These are phyloP conservation scores for Talaromyces sp. DNA, from an alignment of 2,329 filamentous ascomycete species.

Conservation along the genomic window DNA sequence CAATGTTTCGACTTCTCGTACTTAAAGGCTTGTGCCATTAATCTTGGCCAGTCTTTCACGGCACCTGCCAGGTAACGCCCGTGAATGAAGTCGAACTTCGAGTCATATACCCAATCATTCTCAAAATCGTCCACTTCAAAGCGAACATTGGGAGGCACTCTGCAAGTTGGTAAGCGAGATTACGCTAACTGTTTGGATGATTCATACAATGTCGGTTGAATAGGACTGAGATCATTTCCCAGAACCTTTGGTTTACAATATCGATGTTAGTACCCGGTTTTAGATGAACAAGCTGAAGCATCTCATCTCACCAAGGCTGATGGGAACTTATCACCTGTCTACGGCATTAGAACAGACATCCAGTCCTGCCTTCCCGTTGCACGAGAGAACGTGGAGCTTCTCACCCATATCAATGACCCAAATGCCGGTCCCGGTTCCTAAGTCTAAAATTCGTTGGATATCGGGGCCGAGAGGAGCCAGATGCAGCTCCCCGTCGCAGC, in stretches of 20 bases:
- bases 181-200: not conserved
- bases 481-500: constrained; percentile 46
- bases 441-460: constrained; percentile 48
- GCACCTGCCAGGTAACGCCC: too few species aligned
- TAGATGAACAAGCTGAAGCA: not conserved
- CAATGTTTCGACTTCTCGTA: too few species aligned
- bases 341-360: not conserved
- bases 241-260: constrained; percentile 9
- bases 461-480: constrained; percentile 44
- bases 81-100: too few species aligned
- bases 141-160: constrained; percentile 27
- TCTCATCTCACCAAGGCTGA: constrained; percentile 13
- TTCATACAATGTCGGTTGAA: constrained; percentile 18
- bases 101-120: too few species aligned
- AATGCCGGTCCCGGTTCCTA: constrained; percentile 42
- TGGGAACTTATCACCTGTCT: constrained; percentile 15
- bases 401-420: constrained; percentile 27
- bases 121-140: too few species aligned
- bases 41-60: too few species aligned
- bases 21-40: too few species aligned
- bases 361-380: not conserved
- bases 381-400: not conserved
- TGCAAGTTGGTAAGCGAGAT: not conserved
- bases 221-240: constrained; percentile 20
- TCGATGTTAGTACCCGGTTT: not conserved